phyloP scores from a whole-genome alignment of 2,329 filamentous ascomycete genomes.

The Alternaria brassicae region DNA sequence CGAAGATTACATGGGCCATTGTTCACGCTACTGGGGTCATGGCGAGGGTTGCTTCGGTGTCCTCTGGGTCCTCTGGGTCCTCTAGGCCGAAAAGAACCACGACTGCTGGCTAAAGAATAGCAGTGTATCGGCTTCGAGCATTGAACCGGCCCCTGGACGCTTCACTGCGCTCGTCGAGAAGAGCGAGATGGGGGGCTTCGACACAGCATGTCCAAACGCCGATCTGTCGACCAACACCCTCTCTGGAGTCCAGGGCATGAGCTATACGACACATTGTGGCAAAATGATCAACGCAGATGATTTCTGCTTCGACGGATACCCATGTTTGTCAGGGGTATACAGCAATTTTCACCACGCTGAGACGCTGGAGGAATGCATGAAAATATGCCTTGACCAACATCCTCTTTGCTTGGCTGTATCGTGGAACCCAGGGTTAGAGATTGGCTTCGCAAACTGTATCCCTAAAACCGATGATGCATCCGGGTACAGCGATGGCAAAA shows the following conservation, averaged over 20 bases:
- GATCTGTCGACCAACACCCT: conserved; percentile 34
- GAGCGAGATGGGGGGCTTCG: conserved; percentile 25
- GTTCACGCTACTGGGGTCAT: conserved; percentile 41
- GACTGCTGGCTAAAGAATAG: conserved; percentile 42
- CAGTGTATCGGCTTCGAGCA: conserved; percentile 20
- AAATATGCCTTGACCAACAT: conserved; percentile 35
- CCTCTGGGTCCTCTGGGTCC: too few relatives aligned
- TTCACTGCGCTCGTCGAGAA: conserved; percentile 32
- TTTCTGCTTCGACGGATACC: conserved; percentile 30
- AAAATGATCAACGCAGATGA: conserved; percentile 33
- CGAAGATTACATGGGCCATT: conserved; percentile 43
- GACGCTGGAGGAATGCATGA: conserved; percentile 37
- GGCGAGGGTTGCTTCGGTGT: conserved; percentile 43
- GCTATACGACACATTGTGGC: conserved; percentile 40
- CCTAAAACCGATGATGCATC: conserved; percentile 31
- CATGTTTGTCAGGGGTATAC: conserved; percentile 25
- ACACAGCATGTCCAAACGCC: conserved; percentile 31
- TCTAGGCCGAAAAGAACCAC: conserved; percentile 11
- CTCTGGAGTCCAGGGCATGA: conserved; percentile 27
- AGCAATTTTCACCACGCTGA: conserved; percentile 38
- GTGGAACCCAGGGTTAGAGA: conserved; percentile 37
- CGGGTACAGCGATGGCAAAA: conserved; percentile 10
- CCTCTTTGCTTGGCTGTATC: conserved; percentile 41
- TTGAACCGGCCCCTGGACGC: conserved; percentile 22
- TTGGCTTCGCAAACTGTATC: conserved; percentile 46